Percentiles rank a stretch among this genome's conserved stretches.
phyloP scores from a whole-genome alignment of 768 basidiomycete species.

The Suillus variegatus region DNA sequence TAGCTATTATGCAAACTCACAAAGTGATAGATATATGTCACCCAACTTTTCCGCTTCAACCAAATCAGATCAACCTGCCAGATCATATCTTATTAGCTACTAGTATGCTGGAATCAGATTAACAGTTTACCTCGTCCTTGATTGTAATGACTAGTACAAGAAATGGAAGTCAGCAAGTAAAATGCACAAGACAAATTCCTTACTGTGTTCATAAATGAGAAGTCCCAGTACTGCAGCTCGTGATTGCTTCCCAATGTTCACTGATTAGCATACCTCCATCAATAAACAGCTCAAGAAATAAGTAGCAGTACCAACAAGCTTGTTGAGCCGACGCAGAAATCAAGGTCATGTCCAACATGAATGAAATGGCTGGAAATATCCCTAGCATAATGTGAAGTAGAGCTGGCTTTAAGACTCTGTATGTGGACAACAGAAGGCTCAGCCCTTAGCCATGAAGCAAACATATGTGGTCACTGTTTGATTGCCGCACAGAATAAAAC shows the following conservation, averaged over 20 bases:
- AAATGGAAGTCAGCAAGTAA: background rate
- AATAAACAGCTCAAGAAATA: background rate
- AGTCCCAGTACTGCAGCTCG: conserved; percentile 11
- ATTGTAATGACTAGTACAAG: conserved; percentile 9
- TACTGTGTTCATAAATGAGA: conserved; percentile 16
- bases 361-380: background rate
- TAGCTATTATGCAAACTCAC: conserved; percentile 1
- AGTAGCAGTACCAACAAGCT: background rate
- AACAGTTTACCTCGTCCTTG: conserved; percentile 9
- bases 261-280: conserved; percentile 2
- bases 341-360: background rate
- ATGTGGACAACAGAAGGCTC: background rate
- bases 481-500: background rate
- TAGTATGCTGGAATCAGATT: background rate
- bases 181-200: background rate
- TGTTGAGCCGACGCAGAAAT: background rate
- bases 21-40: conserved; percentile 13
- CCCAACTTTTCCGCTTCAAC: conserved; percentile 13
- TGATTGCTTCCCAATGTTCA: conserved; percentile 14
- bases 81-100: background rate
- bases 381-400: background rate
- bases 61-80: conserved; percentile 13
- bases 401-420: background rate
- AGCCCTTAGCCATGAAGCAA: background rate
- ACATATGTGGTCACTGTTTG: background rate